These are phyloP conservation scores for Annulohypoxylon moriforme DNA, from an alignment of 495 filamentous ascomycete genomes.

Conservation along the genomic window DNA sequence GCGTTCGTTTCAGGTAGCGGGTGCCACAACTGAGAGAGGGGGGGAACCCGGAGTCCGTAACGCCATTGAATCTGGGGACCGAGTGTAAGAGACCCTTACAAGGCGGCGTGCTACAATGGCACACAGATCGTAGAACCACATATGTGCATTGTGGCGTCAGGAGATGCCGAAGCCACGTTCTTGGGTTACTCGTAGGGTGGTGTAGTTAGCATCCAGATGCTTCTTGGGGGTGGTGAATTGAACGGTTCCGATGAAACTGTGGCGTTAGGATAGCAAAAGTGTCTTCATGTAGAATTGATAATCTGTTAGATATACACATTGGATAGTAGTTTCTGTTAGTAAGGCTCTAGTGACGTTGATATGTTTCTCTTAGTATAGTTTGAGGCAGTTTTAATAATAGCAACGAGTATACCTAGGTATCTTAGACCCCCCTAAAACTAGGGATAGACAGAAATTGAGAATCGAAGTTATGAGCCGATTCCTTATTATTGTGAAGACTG, in stretches of 20 bases:
- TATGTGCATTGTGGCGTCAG: not conserved
- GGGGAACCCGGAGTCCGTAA: not conserved
- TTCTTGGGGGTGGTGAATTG: not conserved
- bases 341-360: too few species aligned
- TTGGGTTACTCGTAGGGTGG: not conserved
- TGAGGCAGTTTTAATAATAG: too few species aligned
- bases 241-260: not conserved
- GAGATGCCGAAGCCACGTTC: not conserved
- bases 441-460: too few species aligned
- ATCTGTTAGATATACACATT: not conserved
- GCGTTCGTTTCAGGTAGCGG: not conserved
- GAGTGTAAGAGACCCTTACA: not conserved
- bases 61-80: not conserved
- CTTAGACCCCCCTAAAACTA: too few species aligned
- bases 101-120: not conserved
- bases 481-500: too few species aligned
- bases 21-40: not conserved
- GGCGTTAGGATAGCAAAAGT: not conserved
- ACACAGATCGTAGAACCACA: not conserved
- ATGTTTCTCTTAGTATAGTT: too few species aligned
- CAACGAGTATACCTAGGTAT: too few species aligned
- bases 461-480: too few species aligned
- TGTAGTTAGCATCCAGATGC: not conserved
- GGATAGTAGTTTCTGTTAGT: not conserved
- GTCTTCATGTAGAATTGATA: too few species aligned